Base-by-base conservation (phyloP, 1,284 basidiomycete genomes). In the Veloboletus limbatus region DNA sequence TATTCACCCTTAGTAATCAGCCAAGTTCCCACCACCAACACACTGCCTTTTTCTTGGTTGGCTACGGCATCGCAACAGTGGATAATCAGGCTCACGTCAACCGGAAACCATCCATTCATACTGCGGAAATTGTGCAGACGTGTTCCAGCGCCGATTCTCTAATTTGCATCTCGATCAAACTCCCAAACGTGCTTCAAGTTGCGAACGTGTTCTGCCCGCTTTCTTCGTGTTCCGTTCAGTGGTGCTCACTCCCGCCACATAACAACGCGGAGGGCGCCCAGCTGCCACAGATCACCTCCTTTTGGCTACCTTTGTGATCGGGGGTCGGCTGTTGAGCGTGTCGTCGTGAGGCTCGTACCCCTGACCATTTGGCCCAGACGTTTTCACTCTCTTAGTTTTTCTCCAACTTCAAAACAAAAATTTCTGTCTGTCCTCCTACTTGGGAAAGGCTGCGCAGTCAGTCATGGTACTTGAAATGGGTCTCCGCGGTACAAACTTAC, bases 1-100 rank as follows among this genome's bases (percentile, higher is more conserved):
- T 69, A 69, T 65, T 52, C 54, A 61, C 43, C 28, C 49, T 69
- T 68, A 64, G 44, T 45, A 52, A 67, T 68, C 67, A 68, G 56
- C 60, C 16, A 11, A 16, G 9, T 46, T 62, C 63, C 63, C 48
- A n/a, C n/a, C 66, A 65, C 54, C 38, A 7, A 42, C 45, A 52
- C 63, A 62, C 59, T 22, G 59, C 57, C 52, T 41, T 18, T 25
- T 3, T 24, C 28, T 54, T 57, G 60, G 59, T 33, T 27, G 16
- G 20, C 27, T 59, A 59, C 50, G 57, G 20, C 25, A n/a, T 34
- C 43, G 31, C 40, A 35, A 16, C 33, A 8, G 2, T 2, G 43
- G 22, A 14, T 65, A 39, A 65, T 55, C 47, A 47, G 1, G 25
- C 35, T 58, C 54, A 63, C 48, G 59, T 65, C 58, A 64, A 21